Base-by-base conservation (phyloP, 352 stramenopile genomes). In the Phytophthora pistaciae region DNA sequence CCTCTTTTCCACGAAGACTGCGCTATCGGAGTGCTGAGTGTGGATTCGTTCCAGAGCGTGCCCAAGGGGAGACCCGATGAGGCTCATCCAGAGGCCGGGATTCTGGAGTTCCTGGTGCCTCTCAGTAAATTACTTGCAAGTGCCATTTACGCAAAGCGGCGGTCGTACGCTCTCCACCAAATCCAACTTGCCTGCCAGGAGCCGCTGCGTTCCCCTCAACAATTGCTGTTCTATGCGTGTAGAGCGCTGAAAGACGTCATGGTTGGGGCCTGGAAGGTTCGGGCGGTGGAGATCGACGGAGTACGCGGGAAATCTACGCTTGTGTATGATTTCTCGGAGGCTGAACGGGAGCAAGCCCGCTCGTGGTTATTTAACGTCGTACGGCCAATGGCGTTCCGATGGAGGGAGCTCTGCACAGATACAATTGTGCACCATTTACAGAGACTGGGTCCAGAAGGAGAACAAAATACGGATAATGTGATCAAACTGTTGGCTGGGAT, bases 1-100 rank as follows among this genome's bases (percentile, higher is more conserved):
- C 87, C 88, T 29, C 72, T 96, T 2, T 25, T 91, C 2, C 77
- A 96, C 57, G 84, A 96, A 31, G 88, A 93, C 46, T 79, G 69
- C 7, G 66, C 60, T 7, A 58, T 96, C 5, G 88, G 88, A 6
- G 71, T 94, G 0, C 57, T 96, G 11, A 85, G 77, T n/a, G 68
- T 94, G 1, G 85, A 88, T 55, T 72, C 74, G 0, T 94, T 96
- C 64, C 29, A 67, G 0, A 64, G 77, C 8, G 84, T 92, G 5
- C 66, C 85, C 3, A 93, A 90, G 63, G 86, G 84, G 21, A 66
- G 84, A 58, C 13, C 31, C 0, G 85, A 94, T 48, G 85, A 94
- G 70, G 27, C 20, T 7, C 87, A 95, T 16, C 88, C 86, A 0
- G 88, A 95, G 67, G 62, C 73, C 16, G 88, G 88, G 4, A 76